Evolutionary conservation across 75 land plant genomes (phyloP), one percentile per base, ranked within the genome.

Genomic region (Larix kaempferi): DNA sequence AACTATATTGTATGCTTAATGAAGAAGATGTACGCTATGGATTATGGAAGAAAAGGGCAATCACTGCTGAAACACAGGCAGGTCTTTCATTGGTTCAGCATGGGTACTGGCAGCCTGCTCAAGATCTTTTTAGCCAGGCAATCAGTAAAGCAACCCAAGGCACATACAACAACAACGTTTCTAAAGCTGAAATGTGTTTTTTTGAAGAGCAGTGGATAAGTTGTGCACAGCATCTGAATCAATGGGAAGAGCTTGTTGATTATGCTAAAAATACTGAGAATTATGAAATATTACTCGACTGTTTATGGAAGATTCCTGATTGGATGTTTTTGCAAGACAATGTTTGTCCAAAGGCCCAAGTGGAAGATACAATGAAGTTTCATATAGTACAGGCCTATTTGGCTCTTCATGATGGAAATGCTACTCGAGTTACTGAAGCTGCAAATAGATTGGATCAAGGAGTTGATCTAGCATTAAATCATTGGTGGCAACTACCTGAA

Each of bases 401-500:
- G 79, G 78, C 97, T 72, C 91, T 96, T 65, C 92, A 94, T 83
- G 91, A 92, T 57, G 89, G 82, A 75, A 87, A 77, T 69, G 56
- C 82, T 2, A 88, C 82, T 79, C 94, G 90, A 62, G 94, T 96
- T 72, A 88, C 60, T 65, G 95, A 96, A 78, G 94, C 93, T 67
- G 99, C 94, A 64, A 87, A 78, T 58, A 76, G 86, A 27, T 89
- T 96, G 56, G 85, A 78, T 16, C 95, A 94, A 82, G 99, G 99
- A 56, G 90, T 96, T 66, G 99, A 96, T 64, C 88, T 94, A 33
- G 94, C 95, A 64, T 77, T 96, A 29, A 93, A 96, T 73, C 91
- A 92, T 26, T 96, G 99, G 99, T 96, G 97, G 99, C 97, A 94
- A 74, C 79, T 94, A 73, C 99, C 99, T 83, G 99, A 96, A 71